Conservation (phyloP, 2,329 filamentous ascomycete species). For the Aureobasidium leucospermi region DNA sequence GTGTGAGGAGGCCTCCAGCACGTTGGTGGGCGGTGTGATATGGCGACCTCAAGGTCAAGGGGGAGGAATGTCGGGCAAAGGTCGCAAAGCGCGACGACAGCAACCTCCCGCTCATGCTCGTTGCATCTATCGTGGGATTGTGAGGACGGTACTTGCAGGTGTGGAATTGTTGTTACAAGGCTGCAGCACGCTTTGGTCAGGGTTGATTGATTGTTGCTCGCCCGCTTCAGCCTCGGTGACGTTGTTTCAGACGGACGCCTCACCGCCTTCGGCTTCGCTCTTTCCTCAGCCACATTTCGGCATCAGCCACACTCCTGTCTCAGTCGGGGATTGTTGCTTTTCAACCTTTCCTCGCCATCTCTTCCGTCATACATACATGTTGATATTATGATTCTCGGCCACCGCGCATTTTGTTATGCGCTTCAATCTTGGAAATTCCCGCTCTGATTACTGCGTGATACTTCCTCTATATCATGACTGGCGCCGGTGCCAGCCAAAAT, state of each 20-base stretch:
- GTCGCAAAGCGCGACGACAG: conserved; percentile 66
- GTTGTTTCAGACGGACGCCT: neutral
- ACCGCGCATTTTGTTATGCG: neutral
- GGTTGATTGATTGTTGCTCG: neutral
- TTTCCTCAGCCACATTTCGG: neutral
- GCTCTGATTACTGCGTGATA: neutral
- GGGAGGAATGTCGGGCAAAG: conserved; percentile 54
- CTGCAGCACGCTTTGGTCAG: neutral
- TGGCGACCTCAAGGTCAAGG: conserved; percentile 39
- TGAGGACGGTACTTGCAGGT: neutral
- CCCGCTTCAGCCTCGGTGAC: neutral
- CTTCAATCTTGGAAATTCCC: neutral
- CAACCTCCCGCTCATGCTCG: conserved; percentile 62
- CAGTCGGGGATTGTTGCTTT: neutral
- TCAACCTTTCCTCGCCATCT: neutral
- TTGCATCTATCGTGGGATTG: neutral
- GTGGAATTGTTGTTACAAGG: neutral
- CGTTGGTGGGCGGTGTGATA: conserved; percentile 24
- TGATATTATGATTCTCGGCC: too few relatives aligned
- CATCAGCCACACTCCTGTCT: neutral
- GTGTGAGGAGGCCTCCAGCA: conserved; percentile 32
- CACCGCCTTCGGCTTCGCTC: neutral
- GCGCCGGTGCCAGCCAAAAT: neutral
- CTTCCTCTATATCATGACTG: neutral
- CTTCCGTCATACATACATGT: neutral